Conservation (phyloP, 139 green algal species). For the Volvox africanus region DNA sequence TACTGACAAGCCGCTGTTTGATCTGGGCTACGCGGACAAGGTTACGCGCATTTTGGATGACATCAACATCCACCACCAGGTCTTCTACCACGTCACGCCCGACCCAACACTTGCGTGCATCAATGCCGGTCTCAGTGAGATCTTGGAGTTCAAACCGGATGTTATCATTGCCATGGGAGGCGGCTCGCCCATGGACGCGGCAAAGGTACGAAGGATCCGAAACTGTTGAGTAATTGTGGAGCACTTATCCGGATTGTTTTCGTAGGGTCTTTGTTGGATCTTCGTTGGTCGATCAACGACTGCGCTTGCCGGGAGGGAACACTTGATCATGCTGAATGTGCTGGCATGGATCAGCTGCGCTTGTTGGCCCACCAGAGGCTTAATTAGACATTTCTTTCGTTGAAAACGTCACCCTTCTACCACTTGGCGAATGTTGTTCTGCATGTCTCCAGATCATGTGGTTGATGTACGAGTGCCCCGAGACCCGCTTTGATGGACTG, state of each 20-base stretch:
- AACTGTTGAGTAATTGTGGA: too few species aligned
- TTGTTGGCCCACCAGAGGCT: too few species aligned
- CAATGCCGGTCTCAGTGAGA: conserved; percentile 60
- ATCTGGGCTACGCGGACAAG: conserved; percentile 69
- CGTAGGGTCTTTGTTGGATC: too few species aligned
- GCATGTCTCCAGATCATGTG: conserved; percentile 60
- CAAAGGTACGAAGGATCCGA: conserved; percentile 79
- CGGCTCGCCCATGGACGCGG: conserved; percentile 81
- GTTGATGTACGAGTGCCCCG: conserved; percentile 82
- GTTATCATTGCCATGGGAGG: conserved; percentile 81
- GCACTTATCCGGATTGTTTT: too few species aligned
- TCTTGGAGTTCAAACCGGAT: conserved; percentile 71
- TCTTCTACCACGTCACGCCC: conserved; percentile 75
- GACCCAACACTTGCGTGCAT: conserved; percentile 77
- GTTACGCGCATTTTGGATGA: conserved; percentile 51
- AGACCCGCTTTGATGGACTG: conserved; percentile 77
- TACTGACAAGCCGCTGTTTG: conserved; percentile 76
- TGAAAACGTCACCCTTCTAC: too few species aligned
- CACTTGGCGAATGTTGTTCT: too few species aligned
- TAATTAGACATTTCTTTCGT: too few species aligned
- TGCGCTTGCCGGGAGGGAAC: too few species aligned
- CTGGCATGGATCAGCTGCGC: too few species aligned
- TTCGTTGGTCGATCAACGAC: too few species aligned
- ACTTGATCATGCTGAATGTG: too few species aligned
- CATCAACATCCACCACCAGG: conserved; percentile 66